These are phyloP conservation scores for Pseudocercospora vitis DNA, from an alignment of 2,329 filamentous ascomycete species.

Conservation along the genomic window DNA sequence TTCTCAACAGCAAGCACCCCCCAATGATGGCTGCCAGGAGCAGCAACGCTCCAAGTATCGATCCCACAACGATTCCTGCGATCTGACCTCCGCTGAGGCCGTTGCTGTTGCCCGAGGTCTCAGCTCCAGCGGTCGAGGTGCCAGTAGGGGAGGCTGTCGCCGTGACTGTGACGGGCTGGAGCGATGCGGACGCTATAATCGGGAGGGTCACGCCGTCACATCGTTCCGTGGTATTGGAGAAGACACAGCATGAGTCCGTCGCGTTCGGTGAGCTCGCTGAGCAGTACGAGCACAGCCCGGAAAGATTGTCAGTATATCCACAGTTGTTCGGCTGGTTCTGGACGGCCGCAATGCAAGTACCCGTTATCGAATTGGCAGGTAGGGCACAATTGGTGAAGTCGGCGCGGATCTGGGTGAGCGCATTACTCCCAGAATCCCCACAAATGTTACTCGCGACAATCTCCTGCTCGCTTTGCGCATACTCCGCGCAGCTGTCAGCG, in stretches of 20 bases:
- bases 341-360: conserved; percentile 71
- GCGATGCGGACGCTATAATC: conserved; percentile 56
- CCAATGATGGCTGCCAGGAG: conserved; percentile 64
- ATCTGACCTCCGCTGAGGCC: conserved; percentile 79
- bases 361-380: conserved; percentile 74
- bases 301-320: conserved; percentile 70
- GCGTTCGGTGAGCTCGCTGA: conserved; percentile 79
- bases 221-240: conserved; percentile 68
- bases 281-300: conserved; percentile 86
- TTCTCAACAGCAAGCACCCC: conserved; percentile 59
- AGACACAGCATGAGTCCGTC: conserved; percentile 93
- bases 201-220: conserved; percentile 80
- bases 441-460: conserved; percentile 79
- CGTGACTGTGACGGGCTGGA: conserved; percentile 61
- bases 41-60: conserved; percentile 68
- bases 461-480: conserved; percentile 83
- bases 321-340: conserved; percentile 84
- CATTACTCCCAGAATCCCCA: conserved; percentile 62
- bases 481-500: conserved; percentile 83
- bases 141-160: conserved; percentile 59
- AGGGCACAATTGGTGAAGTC: conserved; percentile 89
- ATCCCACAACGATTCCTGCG: conserved; percentile 85
- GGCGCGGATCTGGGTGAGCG: conserved; percentile 76
- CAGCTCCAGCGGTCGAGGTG: conserved; percentile 26
- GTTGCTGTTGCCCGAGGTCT: conserved; percentile 48